Conservation (phyloP, 192 early-diverging fungal genomes). For the Ramicandelaber brevisporus region DNA sequence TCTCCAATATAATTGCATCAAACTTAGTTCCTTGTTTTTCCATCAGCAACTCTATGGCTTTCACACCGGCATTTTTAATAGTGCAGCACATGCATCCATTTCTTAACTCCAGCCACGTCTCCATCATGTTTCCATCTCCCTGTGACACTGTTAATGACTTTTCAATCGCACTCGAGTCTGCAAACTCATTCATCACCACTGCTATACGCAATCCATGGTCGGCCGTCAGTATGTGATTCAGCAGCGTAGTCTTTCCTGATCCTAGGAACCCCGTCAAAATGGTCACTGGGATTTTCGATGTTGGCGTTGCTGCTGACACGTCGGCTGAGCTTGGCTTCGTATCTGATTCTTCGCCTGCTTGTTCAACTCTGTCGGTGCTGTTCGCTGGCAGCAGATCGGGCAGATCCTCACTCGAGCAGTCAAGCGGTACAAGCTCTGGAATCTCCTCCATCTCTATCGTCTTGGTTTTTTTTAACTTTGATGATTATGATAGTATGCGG, state of each 20-base stretch:
- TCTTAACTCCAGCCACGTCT: constrained; percentile 91
- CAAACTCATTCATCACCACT: constrained; percentile 98
- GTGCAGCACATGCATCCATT: constrained; percentile 98
- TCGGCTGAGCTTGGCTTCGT: too few relatives aligned
- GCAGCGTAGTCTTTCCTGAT: constrained; percentile 77
- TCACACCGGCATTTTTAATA: constrained; percentile 83
- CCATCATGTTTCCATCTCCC: constrained; percentile 50
- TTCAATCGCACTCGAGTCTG: constrained; percentile 85
- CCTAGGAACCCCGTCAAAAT: constrained; percentile 45
- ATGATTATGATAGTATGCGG: too few relatives aligned
- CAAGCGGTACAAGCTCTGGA: constrained; percentile 8
- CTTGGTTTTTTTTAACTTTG: neutral
- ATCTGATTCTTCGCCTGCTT: too few relatives aligned
- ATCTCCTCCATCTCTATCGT: constrained; percentile 12
- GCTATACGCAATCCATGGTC: constrained; percentile 90
- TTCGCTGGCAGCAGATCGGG: neutral
- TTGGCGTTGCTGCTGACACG: neutral
- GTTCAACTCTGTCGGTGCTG: neutral
- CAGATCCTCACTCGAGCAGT: constrained; percentile 1
- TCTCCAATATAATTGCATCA: constrained; percentile 91
- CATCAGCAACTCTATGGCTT: constrained; percentile 84
- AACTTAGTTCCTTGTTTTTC: constrained; percentile 74
- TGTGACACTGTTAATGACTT: constrained; percentile 63
- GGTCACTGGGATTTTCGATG: constrained; percentile 16
- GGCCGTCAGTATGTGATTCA: constrained; percentile 58